These are phyloP conservation scores for Margaritispora aquatica DNA, from an alignment of 495 filamentous ascomycete species.

Conservation along the genomic window DNA sequence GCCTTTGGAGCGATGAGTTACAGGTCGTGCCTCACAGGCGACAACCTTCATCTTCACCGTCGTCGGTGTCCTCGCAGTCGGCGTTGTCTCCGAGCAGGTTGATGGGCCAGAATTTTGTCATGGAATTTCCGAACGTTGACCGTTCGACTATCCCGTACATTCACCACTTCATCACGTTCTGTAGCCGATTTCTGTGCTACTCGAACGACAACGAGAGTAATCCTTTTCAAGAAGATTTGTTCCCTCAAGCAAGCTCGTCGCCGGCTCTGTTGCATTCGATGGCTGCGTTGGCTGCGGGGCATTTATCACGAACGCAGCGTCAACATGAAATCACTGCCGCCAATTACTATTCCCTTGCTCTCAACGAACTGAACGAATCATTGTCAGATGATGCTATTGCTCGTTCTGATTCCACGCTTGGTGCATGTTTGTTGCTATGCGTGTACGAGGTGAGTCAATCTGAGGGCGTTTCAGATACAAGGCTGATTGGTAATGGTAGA, in stretches of 20 bases:
- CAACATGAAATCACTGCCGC: conserved; percentile 15
- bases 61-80: not conserved
- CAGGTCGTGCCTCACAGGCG: conserved; percentile 14
- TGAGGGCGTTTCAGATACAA: not conserved
- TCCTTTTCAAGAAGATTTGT: conserved; percentile 21
- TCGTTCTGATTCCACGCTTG: conserved; percentile 16
- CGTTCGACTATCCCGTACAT: conserved; percentile 17
- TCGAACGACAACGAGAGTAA: conserved; percentile 22
- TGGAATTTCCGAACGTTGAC: conserved; percentile 22
- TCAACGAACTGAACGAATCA: conserved; percentile 10
- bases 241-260: conserved; percentile 16
- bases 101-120: conserved; percentile 20
- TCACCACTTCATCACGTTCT: conserved; percentile 23
- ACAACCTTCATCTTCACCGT: not conserved
- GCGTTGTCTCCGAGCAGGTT: not conserved
- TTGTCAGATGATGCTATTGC: conserved; percentile 17
- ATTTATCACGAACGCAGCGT: conserved; percentile 15
- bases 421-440: conserved; percentile 21
- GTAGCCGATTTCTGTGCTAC: conserved; percentile 20
- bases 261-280: conserved; percentile 22
- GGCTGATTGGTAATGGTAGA: conserved; percentile 7
- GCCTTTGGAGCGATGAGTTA: conserved; percentile 20
- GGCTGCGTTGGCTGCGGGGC: conserved; percentile 19
- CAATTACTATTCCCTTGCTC: conserved; percentile 18
- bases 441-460: conserved; percentile 19